A percentile compares a stretch with the other conserved stretches of the same genome.
phyloP scores from a whole-genome alignment of 768 basidiomycete species.

The Serendipita indica region DNA sequence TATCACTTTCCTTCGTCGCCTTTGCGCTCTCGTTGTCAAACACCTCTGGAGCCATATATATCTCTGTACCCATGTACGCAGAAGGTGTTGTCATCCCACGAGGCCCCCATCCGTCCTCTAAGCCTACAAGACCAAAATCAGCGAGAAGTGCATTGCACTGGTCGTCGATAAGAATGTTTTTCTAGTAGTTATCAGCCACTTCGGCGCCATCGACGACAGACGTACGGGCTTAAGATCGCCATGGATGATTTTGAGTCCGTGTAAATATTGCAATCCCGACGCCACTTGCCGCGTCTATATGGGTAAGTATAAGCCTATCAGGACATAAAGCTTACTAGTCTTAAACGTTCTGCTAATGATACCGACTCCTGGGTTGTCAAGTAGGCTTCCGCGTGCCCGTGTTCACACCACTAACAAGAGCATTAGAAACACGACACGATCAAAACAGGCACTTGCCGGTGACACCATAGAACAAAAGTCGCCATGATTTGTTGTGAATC shows the following conservation, averaged over 20 bases:
- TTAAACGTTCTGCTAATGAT: no score
- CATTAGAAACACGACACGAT: no score
- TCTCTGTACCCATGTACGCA: neutral
- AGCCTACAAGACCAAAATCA: neutral
- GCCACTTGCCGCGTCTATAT: no score
- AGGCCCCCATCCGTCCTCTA: neutral
- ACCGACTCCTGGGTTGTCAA: no score
- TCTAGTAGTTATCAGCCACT: neutral
- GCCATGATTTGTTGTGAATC: no score
- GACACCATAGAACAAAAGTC: no score
- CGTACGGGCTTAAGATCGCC: neutral
- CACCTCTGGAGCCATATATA: neutral
- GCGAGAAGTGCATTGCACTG: neutral
- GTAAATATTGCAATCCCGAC: neutral
- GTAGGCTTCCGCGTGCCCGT: no score
- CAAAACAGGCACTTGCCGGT: no score
- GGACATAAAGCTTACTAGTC: no score
- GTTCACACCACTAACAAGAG: no score
- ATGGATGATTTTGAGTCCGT: neutral
- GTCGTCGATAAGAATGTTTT: neutral
- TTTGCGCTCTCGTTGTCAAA: neutral
- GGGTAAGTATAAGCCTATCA: no score
- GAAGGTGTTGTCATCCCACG: neutral
- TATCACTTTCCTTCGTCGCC: neutral
- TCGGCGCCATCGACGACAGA: neutral